Evolutionary conservation across 306 rosid genomes (phyloP).

Genomic region (Cercis canadensis): DNA sequence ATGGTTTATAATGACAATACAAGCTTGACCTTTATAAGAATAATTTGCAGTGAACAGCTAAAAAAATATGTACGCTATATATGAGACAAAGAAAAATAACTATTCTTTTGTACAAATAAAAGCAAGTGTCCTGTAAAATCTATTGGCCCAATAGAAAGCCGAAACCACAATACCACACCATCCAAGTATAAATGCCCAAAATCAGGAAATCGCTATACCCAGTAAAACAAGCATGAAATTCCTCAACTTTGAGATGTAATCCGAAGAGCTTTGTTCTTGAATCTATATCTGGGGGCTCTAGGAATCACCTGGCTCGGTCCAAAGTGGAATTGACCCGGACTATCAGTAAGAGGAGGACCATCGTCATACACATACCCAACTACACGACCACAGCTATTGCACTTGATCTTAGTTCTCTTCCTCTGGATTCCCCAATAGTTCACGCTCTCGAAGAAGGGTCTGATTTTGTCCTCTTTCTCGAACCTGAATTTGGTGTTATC

Average conservation of each 20-base stretch:
- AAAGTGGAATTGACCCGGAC: conserved; percentile 77
- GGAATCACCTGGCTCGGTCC: conserved; percentile 97
- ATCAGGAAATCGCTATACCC: neutral
- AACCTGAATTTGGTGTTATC: conserved; percentile 70
- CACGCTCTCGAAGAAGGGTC: conserved; percentile 80
- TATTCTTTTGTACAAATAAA: neutral
- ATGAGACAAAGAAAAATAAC: too few species aligned
- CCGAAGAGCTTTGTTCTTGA: conserved; percentile 81
- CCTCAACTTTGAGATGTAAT: conserved; percentile 49
- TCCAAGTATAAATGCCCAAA: neutral
- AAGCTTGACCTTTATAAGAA: too few species aligned
- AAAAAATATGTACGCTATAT: neutral
- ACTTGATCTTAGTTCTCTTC: conserved; percentile 82
- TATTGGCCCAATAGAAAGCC: neutral
- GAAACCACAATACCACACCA: neutral
- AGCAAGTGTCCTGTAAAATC: neutral
- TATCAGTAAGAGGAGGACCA: conserved; percentile 72
- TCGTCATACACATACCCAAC: conserved; percentile 84
- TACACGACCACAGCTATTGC: conserved; percentile 55
- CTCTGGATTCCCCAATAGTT: conserved; percentile 93
- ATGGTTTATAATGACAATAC: neutral
- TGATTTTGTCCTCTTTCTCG: conserved; percentile 81
- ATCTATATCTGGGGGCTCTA: conserved; percentile 74
- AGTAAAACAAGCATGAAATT: neutral
- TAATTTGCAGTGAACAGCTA: neutral